Base-by-base conservation (phyloP, 352 stramenopile species). In the Phytophthora nicotianae region DNA sequence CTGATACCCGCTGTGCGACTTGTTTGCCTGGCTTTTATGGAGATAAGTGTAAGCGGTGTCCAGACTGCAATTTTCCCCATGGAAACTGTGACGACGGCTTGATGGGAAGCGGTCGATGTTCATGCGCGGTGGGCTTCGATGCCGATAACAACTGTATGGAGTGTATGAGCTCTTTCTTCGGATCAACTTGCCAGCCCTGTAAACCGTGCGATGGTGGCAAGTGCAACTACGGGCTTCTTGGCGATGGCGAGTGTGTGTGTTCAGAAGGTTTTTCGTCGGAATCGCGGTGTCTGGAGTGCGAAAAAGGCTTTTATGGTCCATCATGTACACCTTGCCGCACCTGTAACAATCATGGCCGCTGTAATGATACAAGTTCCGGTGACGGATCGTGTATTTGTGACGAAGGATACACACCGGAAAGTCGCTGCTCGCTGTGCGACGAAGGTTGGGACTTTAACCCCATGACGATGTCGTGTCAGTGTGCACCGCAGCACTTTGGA, bases 401-500 rank as follows among this genome's bases (percentile, higher is more conserved):
- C 45, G 84, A 93, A 77, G 86, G 84, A 2, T 96, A 94, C 51
- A 92, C 84, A 2, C 53, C 76, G 17, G 81, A 83, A 43, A 90
- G 77, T 20, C 79, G 85, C 6, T 96, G 88, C 49, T 79, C 86
- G 9, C 76, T 93, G 0, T 95, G 86, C 43, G 81, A 92, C 38
- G 74, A 92, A 65, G 86, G 86, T 5, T 95, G 86, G 86, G 86
- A 95, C 55, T 95, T 95, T 47, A 95, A 95, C 41, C 86, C 86
- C 5, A 90, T 80, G 53, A 91, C 83, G 2, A 95, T 95, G 86
- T 85, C 79, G 38, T 95, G 86, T 32, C 86, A 95, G 66, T 95
- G 86, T 62, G 77, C 86, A 14, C 86, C 86, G 6, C 73, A 93
- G 53, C 86, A 95, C 55, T 95, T 93, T 55, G 86, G 86, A 4